These are phyloP conservation scores for Mucor plumbeus DNA, from an alignment of 371 early-diverging fungal genomes.

Conservation along the genomic window DNA sequence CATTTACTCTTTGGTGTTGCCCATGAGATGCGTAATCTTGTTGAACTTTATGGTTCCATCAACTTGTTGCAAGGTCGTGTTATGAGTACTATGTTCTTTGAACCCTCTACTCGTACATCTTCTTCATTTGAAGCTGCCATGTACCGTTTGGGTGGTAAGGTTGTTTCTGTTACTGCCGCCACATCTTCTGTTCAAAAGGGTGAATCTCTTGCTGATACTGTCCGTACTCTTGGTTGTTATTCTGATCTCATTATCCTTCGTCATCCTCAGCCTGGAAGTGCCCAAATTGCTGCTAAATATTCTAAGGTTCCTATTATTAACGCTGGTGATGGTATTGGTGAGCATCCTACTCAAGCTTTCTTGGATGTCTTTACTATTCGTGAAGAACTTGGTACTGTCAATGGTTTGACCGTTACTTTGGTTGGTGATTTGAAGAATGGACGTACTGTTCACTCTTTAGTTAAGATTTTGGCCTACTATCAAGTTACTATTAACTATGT, in stretches of 20 bases:
- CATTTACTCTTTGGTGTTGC: conserved; percentile 96
- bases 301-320: conserved; percentile 93
- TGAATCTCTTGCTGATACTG: conserved; percentile 93
- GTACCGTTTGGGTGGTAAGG: conserved; percentile 91
- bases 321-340: conserved; percentile 97
- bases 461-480: conserved; percentile 88
- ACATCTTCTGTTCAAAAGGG: conserved; percentile 94
- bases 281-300: conserved; percentile 84
- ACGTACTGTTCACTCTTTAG: conserved; percentile 96
- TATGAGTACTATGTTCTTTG: conserved; percentile 94
- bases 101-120: conserved; percentile 95
- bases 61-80: conserved; percentile 89
- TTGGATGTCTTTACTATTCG: conserved; percentile 95
- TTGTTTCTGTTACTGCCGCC: conserved; percentile 82
- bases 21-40: conserved; percentile 93
- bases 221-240: conserved; percentile 92
- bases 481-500: conserved; percentile 95
- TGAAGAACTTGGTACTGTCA: conserved; percentile 94
- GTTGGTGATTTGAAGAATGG: conserved; percentile 98
- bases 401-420: conserved; percentile 92
- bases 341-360: conserved; percentile 98
- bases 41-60: conserved; percentile 86
- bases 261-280: conserved; percentile 92
- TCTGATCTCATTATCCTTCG: conserved; percentile 92
- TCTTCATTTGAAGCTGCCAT: conserved; percentile 95